Conservation (phyloP, 805 yeast species). For the Wickerhamomyces ciferrii region DNA sequence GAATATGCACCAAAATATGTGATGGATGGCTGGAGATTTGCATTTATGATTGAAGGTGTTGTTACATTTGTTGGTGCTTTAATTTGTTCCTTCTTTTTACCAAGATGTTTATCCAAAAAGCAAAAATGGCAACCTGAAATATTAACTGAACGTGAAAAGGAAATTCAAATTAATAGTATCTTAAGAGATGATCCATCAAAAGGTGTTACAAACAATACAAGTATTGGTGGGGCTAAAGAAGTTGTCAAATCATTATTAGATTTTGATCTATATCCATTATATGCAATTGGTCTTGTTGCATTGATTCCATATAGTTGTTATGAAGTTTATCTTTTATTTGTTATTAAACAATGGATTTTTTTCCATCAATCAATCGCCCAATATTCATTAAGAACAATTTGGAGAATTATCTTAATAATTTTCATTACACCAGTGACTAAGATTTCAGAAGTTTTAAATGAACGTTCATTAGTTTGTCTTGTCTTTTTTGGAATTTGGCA, state of each 20-base stretch:
- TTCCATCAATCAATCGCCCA: no score
- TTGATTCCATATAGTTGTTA: not conserved
- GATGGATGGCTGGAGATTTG: slow-evolving; percentile 52
- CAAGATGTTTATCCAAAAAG: slow-evolving; percentile 34
- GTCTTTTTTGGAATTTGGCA: not conserved
- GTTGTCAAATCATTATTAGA: not conserved
- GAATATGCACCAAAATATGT: slow-evolving; percentile 30
- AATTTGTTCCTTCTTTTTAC: slow-evolving; percentile 39
- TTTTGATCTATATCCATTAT: not conserved
- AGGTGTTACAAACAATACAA: not conserved
- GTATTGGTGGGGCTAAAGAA: not conserved
- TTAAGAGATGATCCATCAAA: not conserved
- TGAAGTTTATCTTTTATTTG: not conserved
- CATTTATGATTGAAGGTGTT: slow-evolving; percentile 55
- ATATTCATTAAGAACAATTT: not conserved
- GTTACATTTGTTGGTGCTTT: slow-evolving; percentile 48
- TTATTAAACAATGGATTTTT: no score
- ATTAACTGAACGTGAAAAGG: not conserved
- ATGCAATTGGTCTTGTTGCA: not conserved
- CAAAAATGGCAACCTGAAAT: not conserved
- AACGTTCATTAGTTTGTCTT: not conserved
- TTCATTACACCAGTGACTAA: not conserved
- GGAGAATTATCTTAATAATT: not conserved
- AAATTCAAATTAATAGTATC: not conserved
- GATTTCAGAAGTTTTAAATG: not conserved